Evolutionary conservation across 495 filamentous ascomycete species (phyloP), one percentile per base, ranked within the genome.

Genomic region (Apodospora peruviana): DNA sequence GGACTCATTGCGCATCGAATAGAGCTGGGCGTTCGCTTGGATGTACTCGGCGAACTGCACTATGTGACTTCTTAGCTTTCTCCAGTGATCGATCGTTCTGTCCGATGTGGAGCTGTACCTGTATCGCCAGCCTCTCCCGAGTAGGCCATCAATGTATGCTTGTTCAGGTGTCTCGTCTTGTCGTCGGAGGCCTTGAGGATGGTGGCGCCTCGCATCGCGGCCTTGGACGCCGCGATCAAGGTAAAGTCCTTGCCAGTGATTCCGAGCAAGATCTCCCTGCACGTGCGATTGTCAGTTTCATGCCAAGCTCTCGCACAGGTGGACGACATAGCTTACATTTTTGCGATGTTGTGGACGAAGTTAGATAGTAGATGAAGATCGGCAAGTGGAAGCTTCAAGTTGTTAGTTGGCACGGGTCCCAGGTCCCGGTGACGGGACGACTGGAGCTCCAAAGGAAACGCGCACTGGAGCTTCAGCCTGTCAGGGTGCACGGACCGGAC

Each of bases 31-130:
- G 65, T 99, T 97, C 55, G 93, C 94, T 81, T 96, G 90, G 71
- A 97, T 90, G 74, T 90, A 97, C 76, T 99, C 93, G 60, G 93
- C 89, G 68, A 99, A 99, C 83, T 99, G 93, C 42, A 97, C 93
- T 95, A 66, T 53, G 38, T 18, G 36, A n/a, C 29, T 38, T 29
- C 50, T 40, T 40, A 51, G 38, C 10, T 55, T 75, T 58, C 73
- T 68, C 59, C 9, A 16, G 23, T 19, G 14, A 0, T 12, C 23
- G 11, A 34, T 29, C n/a, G n/a, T n/a, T n/a, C n/a, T n/a, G 36
- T 3, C 21, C 11, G 12, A 10, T 2, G 32, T 35, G 32, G 32
- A 11, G 29, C 48, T 70, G 53, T 77, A 96, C 91, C 82, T 56
- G 94, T 97, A 66, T 99, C 93, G 61, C 93, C 93, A 48, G 94